Conservation (phyloP, 352 stramenopile species). For the Phytophthora parvispora region DNA sequence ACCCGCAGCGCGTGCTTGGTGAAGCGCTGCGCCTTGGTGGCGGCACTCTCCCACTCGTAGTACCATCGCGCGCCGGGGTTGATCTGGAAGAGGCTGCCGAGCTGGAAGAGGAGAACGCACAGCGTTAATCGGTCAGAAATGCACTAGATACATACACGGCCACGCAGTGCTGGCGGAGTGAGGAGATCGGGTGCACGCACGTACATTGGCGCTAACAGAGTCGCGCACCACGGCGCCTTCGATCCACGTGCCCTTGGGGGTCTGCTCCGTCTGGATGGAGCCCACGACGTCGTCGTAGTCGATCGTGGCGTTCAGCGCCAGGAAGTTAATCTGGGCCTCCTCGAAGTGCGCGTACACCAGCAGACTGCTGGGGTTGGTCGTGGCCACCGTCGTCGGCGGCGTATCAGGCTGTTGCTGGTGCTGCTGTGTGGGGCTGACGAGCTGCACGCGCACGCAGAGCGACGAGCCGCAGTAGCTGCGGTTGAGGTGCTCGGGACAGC, state of each 20-base stretch:
- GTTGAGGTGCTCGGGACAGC: constrained; percentile 70
- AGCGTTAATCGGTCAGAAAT: constrained; percentile 1
- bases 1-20: constrained; percentile 68
- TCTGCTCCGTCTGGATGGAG: constrained; percentile 68
- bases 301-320: constrained; percentile 40
- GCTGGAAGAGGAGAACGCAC: constrained; percentile 3
- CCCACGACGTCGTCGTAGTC: constrained; percentile 32
- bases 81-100: constrained; percentile 56
- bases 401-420: constrained; percentile 9
- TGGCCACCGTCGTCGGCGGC: constrained; percentile 8
- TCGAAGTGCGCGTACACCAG: constrained; percentile 69
- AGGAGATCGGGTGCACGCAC: too few species aligned
- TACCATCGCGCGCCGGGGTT: constrained; percentile 71
- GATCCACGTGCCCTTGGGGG: constrained; percentile 76
- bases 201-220: constrained; percentile 21
- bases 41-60: constrained; percentile 78
- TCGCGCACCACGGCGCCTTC: constrained; percentile 39
- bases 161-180: too few species aligned
- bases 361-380: constrained; percentile 26
- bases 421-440: constrained; percentile 16
- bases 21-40: constrained; percentile 71
- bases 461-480: constrained; percentile 77
- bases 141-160: too few species aligned
- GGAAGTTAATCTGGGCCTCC: constrained; percentile 43
- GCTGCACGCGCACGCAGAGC: constrained; percentile 51